Conservation (phyloP, 306 rosid genomes). For the Adenanthera pavonina region DNA sequence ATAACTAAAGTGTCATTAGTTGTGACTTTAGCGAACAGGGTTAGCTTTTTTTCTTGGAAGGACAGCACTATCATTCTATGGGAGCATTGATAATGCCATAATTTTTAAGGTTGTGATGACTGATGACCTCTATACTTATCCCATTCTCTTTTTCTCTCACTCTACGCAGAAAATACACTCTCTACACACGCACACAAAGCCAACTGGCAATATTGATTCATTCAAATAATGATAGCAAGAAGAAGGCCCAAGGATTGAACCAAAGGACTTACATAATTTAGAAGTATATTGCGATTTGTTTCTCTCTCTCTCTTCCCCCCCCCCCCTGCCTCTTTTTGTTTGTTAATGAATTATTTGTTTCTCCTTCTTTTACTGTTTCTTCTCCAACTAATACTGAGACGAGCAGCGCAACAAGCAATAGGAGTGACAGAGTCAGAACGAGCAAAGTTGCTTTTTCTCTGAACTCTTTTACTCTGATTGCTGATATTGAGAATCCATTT, state of each 20-base stretch:
- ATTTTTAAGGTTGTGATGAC: slow-evolving; percentile 1
- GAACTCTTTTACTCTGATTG: slow-evolving; percentile 33
- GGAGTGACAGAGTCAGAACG: slow-evolving; percentile 4
- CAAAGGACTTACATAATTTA: slow-evolving; percentile 60
- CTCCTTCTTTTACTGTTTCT: slow-evolving; percentile 26
- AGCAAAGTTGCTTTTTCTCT: slow-evolving; percentile 26
- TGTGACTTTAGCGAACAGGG: slow-evolving; percentile 38
- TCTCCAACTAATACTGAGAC: slow-evolving; percentile 34
- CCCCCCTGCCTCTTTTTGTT: slow-evolving; percentile 22
- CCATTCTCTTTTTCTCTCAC: slow-evolving; percentile 39
- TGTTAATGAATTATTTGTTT: slow-evolving; percentile 31
- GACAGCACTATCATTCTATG: slow-evolving; percentile 47
- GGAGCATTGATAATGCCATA: slow-evolving; percentile 43
- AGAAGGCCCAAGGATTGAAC: slow-evolving; percentile 59
- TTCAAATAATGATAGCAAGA: slow-evolving; percentile 60
- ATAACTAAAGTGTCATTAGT: slow-evolving; percentile 47
- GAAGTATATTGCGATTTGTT: slow-evolving; percentile 57
- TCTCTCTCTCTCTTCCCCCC: slow-evolving; percentile 5
- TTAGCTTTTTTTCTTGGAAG: slow-evolving; percentile 43
- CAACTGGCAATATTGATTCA: slow-evolving; percentile 83
- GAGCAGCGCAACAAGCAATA: slow-evolving; percentile 35
- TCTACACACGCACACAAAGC: slow-evolving; percentile 56
- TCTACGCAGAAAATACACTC: slow-evolving; percentile 36
- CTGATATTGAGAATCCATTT: slow-evolving; percentile 17
- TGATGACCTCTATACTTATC: slow-evolving; percentile 25